Conservation (phyloP, 2,329 filamentous ascomycete species). For the Microcera coccophila region DNA sequence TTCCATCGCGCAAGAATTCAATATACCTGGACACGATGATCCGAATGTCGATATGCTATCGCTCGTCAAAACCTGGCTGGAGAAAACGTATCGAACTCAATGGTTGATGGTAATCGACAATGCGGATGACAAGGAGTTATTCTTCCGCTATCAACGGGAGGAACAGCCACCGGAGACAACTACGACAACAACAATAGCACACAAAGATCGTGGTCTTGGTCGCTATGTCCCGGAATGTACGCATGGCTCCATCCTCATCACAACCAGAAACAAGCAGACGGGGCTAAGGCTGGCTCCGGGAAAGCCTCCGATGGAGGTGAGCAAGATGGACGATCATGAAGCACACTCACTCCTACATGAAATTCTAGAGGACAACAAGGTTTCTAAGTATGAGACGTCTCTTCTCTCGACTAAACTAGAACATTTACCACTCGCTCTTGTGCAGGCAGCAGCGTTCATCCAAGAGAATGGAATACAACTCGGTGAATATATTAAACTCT, state of each 20-base stretch:
- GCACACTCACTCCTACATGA: conserved; percentile 21
- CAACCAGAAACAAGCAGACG: conserved; percentile 33
- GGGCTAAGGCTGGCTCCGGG: conserved; percentile 24
- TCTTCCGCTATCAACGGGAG: neutral
- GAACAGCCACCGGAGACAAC: rapidly evolving
- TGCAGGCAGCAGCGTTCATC: conserved; percentile 35
- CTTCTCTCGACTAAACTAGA: conserved; percentile 26
- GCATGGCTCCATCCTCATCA: conserved; percentile 31
- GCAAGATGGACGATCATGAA: conserved; percentile 27
- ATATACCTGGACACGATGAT: conserved; percentile 25
- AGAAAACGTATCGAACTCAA: neutral
- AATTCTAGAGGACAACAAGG: conserved; percentile 8
- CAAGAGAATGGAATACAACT: conserved; percentile 25
- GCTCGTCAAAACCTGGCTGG: conserved; percentile 32
- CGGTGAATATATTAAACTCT: conserved; percentile 26
- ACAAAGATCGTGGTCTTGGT: rapidly evolving
- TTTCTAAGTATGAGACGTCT: neutral
- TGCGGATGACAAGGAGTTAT: conserved; percentile 18
- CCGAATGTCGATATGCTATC: conserved; percentile 18
- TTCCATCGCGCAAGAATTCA: conserved; percentile 28
- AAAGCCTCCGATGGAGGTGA: conserved; percentile 21
- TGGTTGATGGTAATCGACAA: conserved; percentile 23
- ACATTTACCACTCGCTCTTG: conserved; percentile 33
- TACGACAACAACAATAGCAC: rapidly evolving
- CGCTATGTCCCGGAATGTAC: conserved; percentile 27